phyloP scores from a whole-genome alignment of 306 rosid species.

The Mucuna pruriens region DNA sequence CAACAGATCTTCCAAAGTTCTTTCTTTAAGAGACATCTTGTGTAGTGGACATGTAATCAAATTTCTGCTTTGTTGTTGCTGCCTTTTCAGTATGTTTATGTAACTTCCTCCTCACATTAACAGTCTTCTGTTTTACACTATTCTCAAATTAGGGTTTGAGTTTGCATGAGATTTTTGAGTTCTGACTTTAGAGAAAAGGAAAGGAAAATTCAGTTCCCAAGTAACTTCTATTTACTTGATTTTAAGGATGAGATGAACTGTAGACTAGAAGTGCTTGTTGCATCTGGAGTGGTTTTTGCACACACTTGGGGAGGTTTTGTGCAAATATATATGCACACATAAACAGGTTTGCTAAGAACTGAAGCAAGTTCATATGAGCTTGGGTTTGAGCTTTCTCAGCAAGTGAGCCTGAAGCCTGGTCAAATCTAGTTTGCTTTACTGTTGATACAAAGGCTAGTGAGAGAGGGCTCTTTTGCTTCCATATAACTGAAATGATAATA shows the following conservation, averaged over 20 bases:
- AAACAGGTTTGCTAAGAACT: slow-evolving; percentile 9
- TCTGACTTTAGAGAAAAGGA: background rate
- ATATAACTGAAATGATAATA: slow-evolving; percentile 1
- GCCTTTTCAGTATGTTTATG: slow-evolving; percentile 7
- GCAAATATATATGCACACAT: background rate
- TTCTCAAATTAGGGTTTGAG: slow-evolving; percentile 17
- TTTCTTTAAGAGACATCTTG: slow-evolving; percentile 28
- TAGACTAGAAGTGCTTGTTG: background rate
- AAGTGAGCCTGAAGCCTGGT: slow-evolving; percentile 27
- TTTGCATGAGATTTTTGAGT: background rate
- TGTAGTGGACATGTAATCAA: background rate
- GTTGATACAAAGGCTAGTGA: background rate
- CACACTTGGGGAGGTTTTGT: background rate
- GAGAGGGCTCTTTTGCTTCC: background rate
- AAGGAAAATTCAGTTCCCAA: slow-evolving; percentile 18
- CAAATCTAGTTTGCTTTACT: slow-evolving; percentile 7
- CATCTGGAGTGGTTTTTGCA: background rate
- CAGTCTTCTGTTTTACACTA: background rate
- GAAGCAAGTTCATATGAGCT: background rate
- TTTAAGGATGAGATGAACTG: slow-evolving; percentile 18
- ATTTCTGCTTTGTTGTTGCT: slow-evolving; percentile 4
- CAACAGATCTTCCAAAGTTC: background rate
- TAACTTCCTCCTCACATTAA: slow-evolving; percentile 9
- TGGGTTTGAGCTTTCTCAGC: slow-evolving; percentile 2
- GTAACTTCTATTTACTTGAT: slow-evolving; percentile 7